Evolutionary conservation across 192 early-diverging fungal genomes (phyloP).

Genomic region (Neocallimastix lanati): DNA sequence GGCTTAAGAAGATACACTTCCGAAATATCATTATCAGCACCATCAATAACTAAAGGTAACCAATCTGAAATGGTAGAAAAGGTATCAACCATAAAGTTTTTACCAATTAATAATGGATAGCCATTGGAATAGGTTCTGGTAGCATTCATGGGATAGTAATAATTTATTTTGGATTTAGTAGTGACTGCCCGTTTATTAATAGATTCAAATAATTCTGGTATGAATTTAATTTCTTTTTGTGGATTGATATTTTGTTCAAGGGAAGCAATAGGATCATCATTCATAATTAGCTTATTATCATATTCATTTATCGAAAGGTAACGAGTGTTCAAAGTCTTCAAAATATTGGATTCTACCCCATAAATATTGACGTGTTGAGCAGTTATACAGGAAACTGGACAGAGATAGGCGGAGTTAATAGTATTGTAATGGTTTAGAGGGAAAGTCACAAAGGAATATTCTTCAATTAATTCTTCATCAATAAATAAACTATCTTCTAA

Average conservation of each 20-base stretch:
- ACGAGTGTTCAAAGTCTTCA: neutral
- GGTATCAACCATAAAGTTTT: neutral
- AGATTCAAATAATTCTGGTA: neutral
- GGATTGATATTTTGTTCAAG: neutral
- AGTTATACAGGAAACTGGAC: neutral
- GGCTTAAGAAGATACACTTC: neutral
- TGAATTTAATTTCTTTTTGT: neutral
- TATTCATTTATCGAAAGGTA: constrained; percentile 1
- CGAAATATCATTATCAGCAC: neutral
- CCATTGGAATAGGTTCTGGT: neutral
- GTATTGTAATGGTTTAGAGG: neutral
- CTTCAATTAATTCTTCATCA: neutral
- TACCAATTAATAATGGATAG: neutral
- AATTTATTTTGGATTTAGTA: neutral
- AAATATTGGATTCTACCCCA: constrained; percentile 7
- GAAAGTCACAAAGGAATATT: constrained; percentile 7
- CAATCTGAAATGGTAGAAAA: neutral
- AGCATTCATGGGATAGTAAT: neutral
- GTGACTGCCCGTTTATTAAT: neutral
- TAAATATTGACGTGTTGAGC: neutral
- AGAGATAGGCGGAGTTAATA: neutral
- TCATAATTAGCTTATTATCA: neutral
- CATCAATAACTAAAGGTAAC: neutral
- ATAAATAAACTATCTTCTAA: neutral
- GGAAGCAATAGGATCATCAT: neutral